Conservation (phyloP, 768 basidiomycete genomes). For the Lepiota brunneoincarnata region DNA sequence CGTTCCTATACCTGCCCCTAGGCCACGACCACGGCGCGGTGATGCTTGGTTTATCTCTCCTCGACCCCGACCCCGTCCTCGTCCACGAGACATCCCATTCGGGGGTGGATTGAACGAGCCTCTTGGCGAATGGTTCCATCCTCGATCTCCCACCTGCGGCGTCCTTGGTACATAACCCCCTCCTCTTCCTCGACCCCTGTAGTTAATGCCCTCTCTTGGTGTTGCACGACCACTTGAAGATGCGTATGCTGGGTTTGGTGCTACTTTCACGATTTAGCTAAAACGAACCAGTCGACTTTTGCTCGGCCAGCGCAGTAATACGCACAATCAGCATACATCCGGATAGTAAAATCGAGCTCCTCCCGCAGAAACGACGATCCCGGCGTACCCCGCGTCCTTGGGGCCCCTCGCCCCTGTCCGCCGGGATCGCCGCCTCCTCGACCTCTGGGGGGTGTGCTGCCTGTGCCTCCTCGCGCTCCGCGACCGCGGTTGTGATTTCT, state of each 20-base stretch:
- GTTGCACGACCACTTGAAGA: neutral
- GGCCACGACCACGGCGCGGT: conserved; percentile 22
- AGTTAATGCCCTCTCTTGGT: neutral
- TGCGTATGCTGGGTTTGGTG: neutral
- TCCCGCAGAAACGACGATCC: conserved; percentile 20
- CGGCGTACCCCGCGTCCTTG: conserved; percentile 13
- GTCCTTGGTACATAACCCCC: conserved; percentile 1
- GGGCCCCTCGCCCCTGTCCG: conserved; percentile 4
- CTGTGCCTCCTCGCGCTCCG: too few relatives aligned
- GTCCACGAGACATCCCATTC: conserved; percentile 18
- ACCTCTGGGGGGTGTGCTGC: neutral
- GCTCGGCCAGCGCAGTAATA: neutral
- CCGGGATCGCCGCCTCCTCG: conserved; percentile 12
- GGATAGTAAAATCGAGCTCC: conserved; percentile 21
- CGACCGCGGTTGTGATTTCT: too few relatives aligned
- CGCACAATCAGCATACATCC: conserved; percentile 24
- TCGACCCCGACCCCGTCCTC: conserved; percentile 15
- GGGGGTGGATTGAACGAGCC: neutral
- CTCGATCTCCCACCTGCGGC: too few relatives aligned
- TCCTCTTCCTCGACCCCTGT: conserved; percentile 6
- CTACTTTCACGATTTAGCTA: neutral
- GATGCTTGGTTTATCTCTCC: neutral
- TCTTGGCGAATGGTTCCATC: neutral
- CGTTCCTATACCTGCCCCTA: conserved; percentile 27
- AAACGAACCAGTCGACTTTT: too few relatives aligned